phyloP scores from a whole-genome alignment of 2,329 filamentous ascomycete genomes.

The Leptosphaerulina australis region DNA sequence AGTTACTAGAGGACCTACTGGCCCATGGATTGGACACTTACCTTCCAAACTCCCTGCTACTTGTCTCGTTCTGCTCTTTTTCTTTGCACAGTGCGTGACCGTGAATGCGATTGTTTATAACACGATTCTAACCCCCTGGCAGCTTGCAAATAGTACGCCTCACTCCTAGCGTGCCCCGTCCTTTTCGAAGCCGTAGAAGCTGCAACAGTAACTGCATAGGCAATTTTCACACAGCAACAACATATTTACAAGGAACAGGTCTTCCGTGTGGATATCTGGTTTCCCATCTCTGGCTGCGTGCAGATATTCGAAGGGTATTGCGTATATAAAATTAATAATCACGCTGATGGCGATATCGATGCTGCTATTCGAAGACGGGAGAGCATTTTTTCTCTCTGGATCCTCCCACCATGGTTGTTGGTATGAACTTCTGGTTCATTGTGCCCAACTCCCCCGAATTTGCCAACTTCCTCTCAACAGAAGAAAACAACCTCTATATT shows the following conservation, averaged over 20 bases:
- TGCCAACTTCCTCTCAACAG: constrained; percentile 27
- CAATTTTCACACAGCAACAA: constrained; percentile 28
- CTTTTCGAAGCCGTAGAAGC: constrained; percentile 33
- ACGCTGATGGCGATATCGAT: constrained; percentile 54
- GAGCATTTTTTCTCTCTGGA: constrained; percentile 46
- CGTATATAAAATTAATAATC: constrained; percentile 51
- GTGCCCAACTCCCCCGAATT: constrained; percentile 46
- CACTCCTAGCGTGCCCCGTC: constrained; percentile 27
- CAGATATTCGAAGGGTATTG: constrained; percentile 41
- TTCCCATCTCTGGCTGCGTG: constrained; percentile 31
- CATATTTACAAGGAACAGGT: constrained; percentile 24
- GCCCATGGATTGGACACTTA: constrained; percentile 37
- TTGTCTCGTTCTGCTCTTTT: constrained; percentile 9
- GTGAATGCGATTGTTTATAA: constrained; percentile 28
- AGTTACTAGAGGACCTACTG: constrained; percentile 22
- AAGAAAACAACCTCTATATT: constrained; percentile 40
- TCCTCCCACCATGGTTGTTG: constrained; percentile 52
- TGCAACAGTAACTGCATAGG: constrained; percentile 27
- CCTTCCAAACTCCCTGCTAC: constrained; percentile 6
- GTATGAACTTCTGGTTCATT: constrained; percentile 51
- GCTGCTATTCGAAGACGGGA: constrained; percentile 49
- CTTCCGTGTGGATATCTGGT: constrained; percentile 32
- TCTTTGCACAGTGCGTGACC: constrained; percentile 39
- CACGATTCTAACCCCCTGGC: constrained; percentile 27
- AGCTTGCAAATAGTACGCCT: constrained; percentile 28